Base-by-base conservation (phyloP, 139 green algal genomes). In the Trebouxia sp. region DNA sequence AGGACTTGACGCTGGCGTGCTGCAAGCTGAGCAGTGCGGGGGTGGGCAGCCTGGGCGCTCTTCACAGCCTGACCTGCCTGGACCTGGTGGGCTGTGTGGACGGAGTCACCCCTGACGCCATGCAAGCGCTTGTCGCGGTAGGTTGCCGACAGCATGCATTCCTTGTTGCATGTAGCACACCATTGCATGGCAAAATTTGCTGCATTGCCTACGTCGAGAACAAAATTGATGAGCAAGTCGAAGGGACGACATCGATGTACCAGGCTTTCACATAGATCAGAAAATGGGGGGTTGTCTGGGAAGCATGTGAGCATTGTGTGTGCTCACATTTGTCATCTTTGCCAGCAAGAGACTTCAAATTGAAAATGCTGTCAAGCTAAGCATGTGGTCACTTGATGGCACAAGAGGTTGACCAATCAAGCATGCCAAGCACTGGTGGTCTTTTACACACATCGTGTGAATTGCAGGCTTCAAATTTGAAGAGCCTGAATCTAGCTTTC, bases 61-160 rank as follows among this genome's bases (percentile, higher is more conserved):
- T 76, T 20, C 11, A 32, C 1, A 22, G 67, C 39, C 67, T 76
- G 67, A 76, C 67, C 5, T 37, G 42, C 38, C 41, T 76, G 67
- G 67, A 76, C 41, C 67, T 76, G 38, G 42, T 76, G 67, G 67
- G 67, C 22, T 76, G 67, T 38, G 67, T 76, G 67, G 67, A 76
- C 41, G 67, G 67, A 6, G 42, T 76, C 41, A 55, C 67, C 24
- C 41, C 41, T 26, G 22, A 51, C 24, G 41, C 41, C 26, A 50
- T 76, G 67, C 7, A 47, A 26, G 26, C 39, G 2, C 67, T 76
- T 17, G 20, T 17, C 50, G 20, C 20, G 50, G 50, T 58, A 22
- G 50, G 50, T 58, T n/a, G n/a, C n/a, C n/a, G n/a, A n/a, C n/a
- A n/a, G n/a, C n/a, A n/a, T n/a, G n/a, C n/a, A n/a, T n/a, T n/a